Evolutionary conservation across 805 yeast species (phyloP), one percentile per base, ranked within the genome.

Genomic region (Saturnispora zaruensis): DNA sequence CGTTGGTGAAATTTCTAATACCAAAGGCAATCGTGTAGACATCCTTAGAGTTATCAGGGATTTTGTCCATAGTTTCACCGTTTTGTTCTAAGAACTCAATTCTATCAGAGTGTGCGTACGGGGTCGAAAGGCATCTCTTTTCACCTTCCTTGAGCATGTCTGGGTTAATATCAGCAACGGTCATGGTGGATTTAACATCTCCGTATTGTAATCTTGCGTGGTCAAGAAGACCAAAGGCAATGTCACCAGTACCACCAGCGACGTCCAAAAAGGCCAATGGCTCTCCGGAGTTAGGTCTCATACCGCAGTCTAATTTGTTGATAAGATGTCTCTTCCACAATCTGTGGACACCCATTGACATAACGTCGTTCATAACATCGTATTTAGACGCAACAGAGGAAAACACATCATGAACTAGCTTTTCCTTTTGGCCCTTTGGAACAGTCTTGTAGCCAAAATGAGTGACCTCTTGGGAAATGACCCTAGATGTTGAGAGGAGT

Each of bases 221-320:
- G 60, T 89, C 96, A 54, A 93, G 73, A 55, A 93, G 75, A 2
- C 99, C 95, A 68, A 88, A 88, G 1, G 99, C 99, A 67, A 93
- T 91, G 63, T 93, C 99, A 44, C 99, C 99, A 9, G 98, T 88
- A 23, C 99, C 99, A 52, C 99, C 99, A 25, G 99, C 99, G 51
- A 93, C 98, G 67, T 93, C 99, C 55, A 93, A 75, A 62, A 93
- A 91, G 51, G 82, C 79, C 59, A 93, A 72, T 3, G 96, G 96
- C 56, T 82, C 78, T n/a, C 56, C 55, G 13, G 71, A 65, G 43
- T 91, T 95, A 5, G 96, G 91, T 62, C 98, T 78, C 72, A 80
- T 81, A 32, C 99, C 99, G 41, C 97, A 95, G 63, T 93, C 96
- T 50, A 93, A 72, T 57, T 87, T 80, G 58, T 81, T 76, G 60